Evolutionary conservation across 208 protist genomes (phyloP).

Genomic region (Acanthamoeba lenticulata): DNA sequence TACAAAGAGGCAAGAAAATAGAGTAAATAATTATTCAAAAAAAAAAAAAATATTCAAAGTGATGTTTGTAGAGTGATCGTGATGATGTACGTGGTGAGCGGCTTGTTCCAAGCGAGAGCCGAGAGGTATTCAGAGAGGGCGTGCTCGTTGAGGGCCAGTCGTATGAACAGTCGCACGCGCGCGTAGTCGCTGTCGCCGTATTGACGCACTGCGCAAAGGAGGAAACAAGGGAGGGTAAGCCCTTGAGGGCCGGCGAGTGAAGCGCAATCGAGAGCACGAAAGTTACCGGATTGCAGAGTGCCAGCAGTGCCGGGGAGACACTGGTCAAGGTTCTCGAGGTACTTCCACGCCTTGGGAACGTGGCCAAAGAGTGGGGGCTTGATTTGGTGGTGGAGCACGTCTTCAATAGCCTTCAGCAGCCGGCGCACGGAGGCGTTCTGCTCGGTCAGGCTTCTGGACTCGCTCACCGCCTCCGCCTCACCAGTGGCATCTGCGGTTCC

Average conservation of each 20-base stretch:
- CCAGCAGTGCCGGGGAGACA: background rate
- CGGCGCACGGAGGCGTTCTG: background rate
- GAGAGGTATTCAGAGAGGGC: background rate
- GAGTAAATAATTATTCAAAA: background rate
- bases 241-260: too few relatives aligned
- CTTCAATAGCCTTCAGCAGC: background rate
- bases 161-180: background rate
- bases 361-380: background rate
- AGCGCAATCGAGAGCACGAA: background rate
- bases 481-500: background rate
- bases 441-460: background rate
- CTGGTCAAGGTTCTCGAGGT: background rate
- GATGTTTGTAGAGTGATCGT: background rate
- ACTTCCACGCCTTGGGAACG: background rate
- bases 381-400: background rate
- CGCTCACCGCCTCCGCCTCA: background rate
- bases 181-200: background rate
- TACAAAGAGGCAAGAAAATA: background rate
- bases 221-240: background rate
- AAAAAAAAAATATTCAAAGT: background rate
- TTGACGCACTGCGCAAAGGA: background rate
- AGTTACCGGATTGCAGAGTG: background rate
- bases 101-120: background rate
- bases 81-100: background rate
- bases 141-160: conserved; percentile 6